Conservation (phyloP, 1,139 yeast species). For the Trichomonascaceae sp. region DNA sequence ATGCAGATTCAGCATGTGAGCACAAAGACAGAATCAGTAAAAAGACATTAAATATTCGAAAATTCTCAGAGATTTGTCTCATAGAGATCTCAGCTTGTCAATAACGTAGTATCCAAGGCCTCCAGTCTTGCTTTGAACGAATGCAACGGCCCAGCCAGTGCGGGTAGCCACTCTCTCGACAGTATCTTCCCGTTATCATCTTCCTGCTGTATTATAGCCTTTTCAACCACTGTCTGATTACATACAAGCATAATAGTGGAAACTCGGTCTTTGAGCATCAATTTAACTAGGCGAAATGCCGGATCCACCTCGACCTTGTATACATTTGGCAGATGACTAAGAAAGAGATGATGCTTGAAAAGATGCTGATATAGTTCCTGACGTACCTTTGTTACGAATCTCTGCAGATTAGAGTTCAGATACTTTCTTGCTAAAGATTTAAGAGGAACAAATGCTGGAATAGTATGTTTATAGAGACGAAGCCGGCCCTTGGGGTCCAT, state of each 20-base stretch:
- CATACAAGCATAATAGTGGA: constrained; percentile 13
- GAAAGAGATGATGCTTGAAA: constrained; percentile 10
- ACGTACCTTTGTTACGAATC: constrained; percentile 18
- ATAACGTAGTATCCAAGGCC: not conserved
- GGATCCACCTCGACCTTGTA: constrained; percentile 16
- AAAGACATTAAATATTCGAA: too few relatives aligned
- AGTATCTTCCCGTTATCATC: not conserved
- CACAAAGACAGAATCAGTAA: too few relatives aligned
- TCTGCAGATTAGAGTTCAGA: constrained; percentile 14
- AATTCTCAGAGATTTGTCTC: too few relatives aligned
- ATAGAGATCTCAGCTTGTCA: not conserved
- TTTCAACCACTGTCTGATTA: constrained; percentile 11
- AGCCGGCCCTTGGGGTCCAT: constrained; percentile 13
- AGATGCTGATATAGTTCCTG: constrained; percentile 12
- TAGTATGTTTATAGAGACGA: constrained; percentile 20
- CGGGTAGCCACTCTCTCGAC: not conserved
- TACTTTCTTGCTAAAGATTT: constrained; percentile 14
- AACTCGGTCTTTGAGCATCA: constrained; percentile 13
- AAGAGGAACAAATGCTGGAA: constrained; percentile 22
- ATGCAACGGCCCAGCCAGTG: constrained; percentile 12
- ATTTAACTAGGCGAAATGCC: constrained; percentile 16
- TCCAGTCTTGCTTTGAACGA: constrained; percentile 8
- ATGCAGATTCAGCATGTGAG: too few relatives aligned
- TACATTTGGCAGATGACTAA: constrained; percentile 12
- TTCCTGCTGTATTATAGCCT: constrained; percentile 7